Base-by-base conservation (phyloP, 2,329 filamentous ascomycete genomes). In the Epichloe gansuensis region DNA sequence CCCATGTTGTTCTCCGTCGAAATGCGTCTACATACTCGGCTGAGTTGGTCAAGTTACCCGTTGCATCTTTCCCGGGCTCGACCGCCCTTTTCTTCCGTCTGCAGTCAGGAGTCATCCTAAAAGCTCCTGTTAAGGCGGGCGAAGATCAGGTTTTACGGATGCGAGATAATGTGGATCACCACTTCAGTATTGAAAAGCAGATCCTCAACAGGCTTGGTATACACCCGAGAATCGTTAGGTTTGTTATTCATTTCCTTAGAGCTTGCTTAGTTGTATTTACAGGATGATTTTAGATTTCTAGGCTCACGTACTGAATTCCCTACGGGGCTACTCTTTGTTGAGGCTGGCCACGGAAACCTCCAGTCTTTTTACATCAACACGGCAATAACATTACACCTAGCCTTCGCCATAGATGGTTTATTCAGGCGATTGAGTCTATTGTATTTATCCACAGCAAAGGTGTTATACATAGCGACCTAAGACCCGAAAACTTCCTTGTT, bases 81-180 rank as follows among this genome's bases (percentile, higher is more conserved):
- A 55, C 56, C 8, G 53, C 55, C 17, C 38, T 54, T n/a, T 58
- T 58, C 48, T 57, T 57, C 38, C 51, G 54, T 23, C 28, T 46
- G 13, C 49, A 34, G 23, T 50, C 51, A 31, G 52, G 52, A 4
- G 44, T 56, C 11, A 46, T 57, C 23, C 28, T 57, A 9, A 57
- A 57, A 35, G 50, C 56, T 25, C 44, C 52, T 23, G 50, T 51
- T 9, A 54, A 42, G 48, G 46, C 52, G 5, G 35, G 41, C 11
- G 11, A 48, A 17, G 50, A 57, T 25, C 49, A 52, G 37, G 39
- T 53, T 25, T 46, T 56, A 13, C 41, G 35, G n/a, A 46, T 49
- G 38, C 48, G 48, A 25, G 50, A 52, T 34, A 50, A 44, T 46
- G 52, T 51, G n/a, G 41, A 46, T 31, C 37, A 50, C 15, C 37